Evolutionary conservation across 768 basidiomycete species (phyloP).

Genomic region (Podaxis rugospora): DNA sequence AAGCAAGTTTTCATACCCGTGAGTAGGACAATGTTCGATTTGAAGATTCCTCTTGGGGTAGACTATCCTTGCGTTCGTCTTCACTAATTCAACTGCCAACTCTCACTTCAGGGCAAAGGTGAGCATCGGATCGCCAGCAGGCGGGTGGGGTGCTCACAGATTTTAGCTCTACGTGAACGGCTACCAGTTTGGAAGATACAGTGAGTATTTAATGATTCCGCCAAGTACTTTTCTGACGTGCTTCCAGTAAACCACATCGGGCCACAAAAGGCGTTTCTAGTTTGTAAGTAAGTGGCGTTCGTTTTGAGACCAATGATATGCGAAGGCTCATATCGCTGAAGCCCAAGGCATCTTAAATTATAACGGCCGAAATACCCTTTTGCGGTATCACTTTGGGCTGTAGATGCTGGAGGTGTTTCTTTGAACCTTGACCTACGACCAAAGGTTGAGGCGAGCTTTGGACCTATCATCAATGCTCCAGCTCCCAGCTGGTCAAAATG

Average conservation of each 20-base stretch:
- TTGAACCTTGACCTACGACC: slow-evolving; percentile 33
- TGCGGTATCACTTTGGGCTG: slow-evolving; percentile 45
- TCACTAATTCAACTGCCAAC: slow-evolving; percentile 40
- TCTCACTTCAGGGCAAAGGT: slow-evolving; percentile 41
- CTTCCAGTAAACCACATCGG: slow-evolving; percentile 36
- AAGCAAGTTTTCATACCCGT: background rate
- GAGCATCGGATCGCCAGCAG: background rate
- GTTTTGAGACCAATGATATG: background rate
- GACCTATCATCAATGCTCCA: slow-evolving; percentile 29
- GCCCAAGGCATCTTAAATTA: slow-evolving; percentile 50
- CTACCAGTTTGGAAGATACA: slow-evolving; percentile 41
- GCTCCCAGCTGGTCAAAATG: slow-evolving; percentile 28
- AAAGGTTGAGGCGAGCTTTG: slow-evolving; percentile 32
- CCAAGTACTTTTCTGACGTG: background rate
- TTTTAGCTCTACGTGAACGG: slow-evolving; percentile 38
- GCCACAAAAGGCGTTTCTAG: slow-evolving; percentile 36
- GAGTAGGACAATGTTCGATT: slow-evolving; percentile 35
- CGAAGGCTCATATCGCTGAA: slow-evolving; percentile 11
- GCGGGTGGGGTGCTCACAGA: background rate
- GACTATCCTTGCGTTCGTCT: slow-evolving; percentile 46
- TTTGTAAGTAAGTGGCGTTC: slow-evolving; percentile 34
- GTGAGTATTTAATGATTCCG: slow-evolving; percentile 19
- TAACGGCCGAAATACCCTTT: slow-evolving; percentile 39
- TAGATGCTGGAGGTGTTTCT: slow-evolving; percentile 34
- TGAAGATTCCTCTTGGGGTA: slow-evolving; percentile 39